Conservation (phyloP, 2,329 filamentous ascomycete species). For the Calonectria honghensis region DNA sequence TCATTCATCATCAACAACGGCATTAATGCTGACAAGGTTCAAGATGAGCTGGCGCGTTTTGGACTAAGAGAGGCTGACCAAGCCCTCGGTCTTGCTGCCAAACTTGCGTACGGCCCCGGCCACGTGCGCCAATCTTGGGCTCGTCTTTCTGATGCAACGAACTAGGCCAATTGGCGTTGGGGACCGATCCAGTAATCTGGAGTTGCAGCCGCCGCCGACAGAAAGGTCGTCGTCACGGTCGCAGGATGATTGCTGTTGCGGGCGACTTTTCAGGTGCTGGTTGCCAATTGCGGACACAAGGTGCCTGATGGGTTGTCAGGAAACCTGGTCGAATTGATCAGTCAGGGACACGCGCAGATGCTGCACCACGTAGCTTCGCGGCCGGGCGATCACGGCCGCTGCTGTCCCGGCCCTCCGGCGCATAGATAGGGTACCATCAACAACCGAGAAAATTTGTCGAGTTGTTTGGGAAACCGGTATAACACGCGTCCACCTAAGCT, state of each 20-base stretch:
- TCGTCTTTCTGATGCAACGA: slow-evolving; percentile 9
- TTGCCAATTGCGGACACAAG: slow-evolving; percentile 19
- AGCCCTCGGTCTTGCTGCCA: slow-evolving; percentile 13
- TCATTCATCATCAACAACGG: slow-evolving; percentile 4
- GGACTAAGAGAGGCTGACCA: slow-evolving; percentile 19
- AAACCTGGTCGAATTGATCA: slow-evolving; percentile 20
- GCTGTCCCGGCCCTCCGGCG: slow-evolving; percentile 2
- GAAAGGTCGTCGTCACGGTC: slow-evolving; percentile 32
- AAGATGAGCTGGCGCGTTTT: slow-evolving; percentile 2
- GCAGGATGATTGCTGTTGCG: slow-evolving; percentile 34
- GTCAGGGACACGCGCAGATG: slow-evolving; percentile 21
- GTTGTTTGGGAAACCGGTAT: slow-evolving; percentile 23
- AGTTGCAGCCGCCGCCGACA: slow-evolving; percentile 22
- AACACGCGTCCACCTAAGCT: slow-evolving; percentile 9
- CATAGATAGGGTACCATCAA: background rate
- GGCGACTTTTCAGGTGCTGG: slow-evolving; percentile 20
- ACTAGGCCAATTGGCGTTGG: background rate
- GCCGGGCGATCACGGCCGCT: slow-evolving; percentile 25
- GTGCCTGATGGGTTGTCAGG: slow-evolving; percentile 16
- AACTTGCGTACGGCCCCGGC: slow-evolving; percentile 16
- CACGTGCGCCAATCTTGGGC: slow-evolving; percentile 27
- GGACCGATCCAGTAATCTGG: slow-evolving; percentile 16
- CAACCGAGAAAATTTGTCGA: slow-evolving; percentile 8
- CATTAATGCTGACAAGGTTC: slow-evolving; percentile 23
- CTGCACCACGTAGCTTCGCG: slow-evolving; percentile 34